Base-by-base conservation (phyloP, 1,284 basidiomycete species). In the Lentinula novae-zelandiae region DNA sequence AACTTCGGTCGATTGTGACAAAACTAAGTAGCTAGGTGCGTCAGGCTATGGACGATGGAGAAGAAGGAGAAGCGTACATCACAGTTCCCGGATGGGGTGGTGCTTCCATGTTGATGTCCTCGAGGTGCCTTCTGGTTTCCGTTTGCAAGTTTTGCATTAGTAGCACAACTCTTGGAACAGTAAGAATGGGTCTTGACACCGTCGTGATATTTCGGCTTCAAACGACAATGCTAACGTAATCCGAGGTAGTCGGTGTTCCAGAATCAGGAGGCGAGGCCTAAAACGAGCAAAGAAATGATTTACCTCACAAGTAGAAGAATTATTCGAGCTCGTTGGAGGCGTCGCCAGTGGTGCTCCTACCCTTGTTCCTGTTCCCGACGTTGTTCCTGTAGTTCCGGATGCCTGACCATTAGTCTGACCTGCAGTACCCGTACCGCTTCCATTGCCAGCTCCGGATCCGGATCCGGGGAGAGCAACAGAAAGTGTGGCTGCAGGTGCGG, bases 131-230 rank as follows among this genome's bases (percentile, higher is more conserved):
- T 50, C 36, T 40, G 51, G 31, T 7, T n/a, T 31, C 27, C 58
- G 34, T 50, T 51, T 13, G 49, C 39, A 7, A 27, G 17, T n/a
- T 63, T 61, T 38, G 78, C 76, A 55, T 73, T 76, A 62, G 75
- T 76, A 6, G 84, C 84, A 64, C 85, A 86, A 12, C 80, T 78
- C 66, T 82, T 84, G 65, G 82, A 73, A 65, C 84, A 86, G 67
- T 78, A 86, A 10, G 80, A 76, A 54, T 79, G 74, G 9, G 71
- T 74, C 63, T 71, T 76, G 50, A 64, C 64, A 2, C 74, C 76
- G 55, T 76, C 74, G 56, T 69, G 67, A 31, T 66, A 64, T 64
- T 82, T 85, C 20, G 83, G 83, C 55, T 81, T 77, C 39, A 73
- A 64, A 62, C 82, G 78, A 67, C 85, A 87, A 48, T 70, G 70